phyloP scores from a whole-genome alignment of 345 rosid species.

The Psidium friedrichsthalianum region DNA sequence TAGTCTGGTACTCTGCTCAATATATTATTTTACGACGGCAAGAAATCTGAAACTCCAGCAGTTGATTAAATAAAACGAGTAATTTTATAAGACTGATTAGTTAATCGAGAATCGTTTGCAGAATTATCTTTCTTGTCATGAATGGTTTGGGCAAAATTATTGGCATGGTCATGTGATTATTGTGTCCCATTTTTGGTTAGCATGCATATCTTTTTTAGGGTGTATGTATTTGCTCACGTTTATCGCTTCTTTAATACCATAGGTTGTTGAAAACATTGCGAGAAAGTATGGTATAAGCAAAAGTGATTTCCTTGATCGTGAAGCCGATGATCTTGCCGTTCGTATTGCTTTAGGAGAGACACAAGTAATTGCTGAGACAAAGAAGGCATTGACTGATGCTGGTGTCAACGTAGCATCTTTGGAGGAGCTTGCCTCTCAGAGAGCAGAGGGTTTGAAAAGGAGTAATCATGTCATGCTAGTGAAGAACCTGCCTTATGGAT shows the following conservation, averaged over 20 bases:
- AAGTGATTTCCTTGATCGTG: constrained; percentile 84
- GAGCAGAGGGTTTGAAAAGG: constrained; percentile 48
- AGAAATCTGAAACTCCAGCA: background rate
- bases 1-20: background rate
- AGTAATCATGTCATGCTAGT: constrained; percentile 79
- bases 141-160: background rate
- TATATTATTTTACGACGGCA: background rate
- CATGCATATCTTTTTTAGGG: background rate
- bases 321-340: constrained; percentile 88
- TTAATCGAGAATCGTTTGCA: background rate
- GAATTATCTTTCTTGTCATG: background rate
- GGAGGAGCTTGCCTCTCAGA: constrained; percentile 60
- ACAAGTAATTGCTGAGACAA: constrained; percentile 88
- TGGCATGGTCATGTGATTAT: background rate
- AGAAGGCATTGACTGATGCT: constrained; percentile 64
- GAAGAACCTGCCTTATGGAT: constrained; percentile 88
- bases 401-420: constrained; percentile 66
- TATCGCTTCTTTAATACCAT: background rate
- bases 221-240: background rate
- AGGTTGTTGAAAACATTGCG: constrained; percentile 83
- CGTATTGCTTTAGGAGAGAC: constrained; percentile 96
- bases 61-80: background rate
- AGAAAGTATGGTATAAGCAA: constrained; percentile 81
- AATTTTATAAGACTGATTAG: background rate
- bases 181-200: background rate